These are phyloP conservation scores for Eucalyptus marginata DNA, from an alignment of 345 rosid species.

Conservation along the genomic window DNA sequence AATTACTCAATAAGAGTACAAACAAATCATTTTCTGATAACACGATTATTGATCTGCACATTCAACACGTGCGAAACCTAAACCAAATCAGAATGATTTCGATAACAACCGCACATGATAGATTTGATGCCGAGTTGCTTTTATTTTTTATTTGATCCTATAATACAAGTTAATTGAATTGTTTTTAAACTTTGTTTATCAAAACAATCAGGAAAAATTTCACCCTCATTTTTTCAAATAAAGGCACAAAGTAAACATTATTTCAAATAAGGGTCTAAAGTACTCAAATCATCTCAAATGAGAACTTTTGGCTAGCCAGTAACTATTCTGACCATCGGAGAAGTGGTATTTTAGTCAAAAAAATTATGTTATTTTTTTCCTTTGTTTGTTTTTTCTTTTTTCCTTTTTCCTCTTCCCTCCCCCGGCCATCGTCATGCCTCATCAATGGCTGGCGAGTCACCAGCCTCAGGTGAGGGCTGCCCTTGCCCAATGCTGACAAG, in stretches of 20 bases:
- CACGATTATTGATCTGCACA: fast-evolving
- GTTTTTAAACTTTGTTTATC: not conserved
- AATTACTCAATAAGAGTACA: too few species aligned
- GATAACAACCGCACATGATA: fast-evolving
- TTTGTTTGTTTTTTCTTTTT: too few species aligned
- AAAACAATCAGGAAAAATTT: too few species aligned
- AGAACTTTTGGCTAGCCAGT: too few species aligned
- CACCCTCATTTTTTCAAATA: too few species aligned
- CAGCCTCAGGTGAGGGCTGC: too few species aligned
- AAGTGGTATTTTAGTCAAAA: fast-evolving
- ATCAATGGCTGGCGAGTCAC: fast-evolving
- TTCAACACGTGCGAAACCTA: not conserved
- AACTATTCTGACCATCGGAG: fast-evolving
- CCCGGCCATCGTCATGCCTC: fast-evolving
- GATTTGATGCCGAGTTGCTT: not conserved
- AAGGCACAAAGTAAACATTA: fast-evolving
- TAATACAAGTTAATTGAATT: not conserved
- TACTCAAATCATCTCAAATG: fast-evolving
- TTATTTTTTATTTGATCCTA: not conserved
- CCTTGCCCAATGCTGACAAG: fast-evolving
- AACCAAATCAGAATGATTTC: not conserved
- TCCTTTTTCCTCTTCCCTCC: too few species aligned
- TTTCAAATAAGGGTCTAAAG: fast-evolving
- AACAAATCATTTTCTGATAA: too few species aligned
- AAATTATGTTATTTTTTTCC: too few species aligned